These are phyloP conservation scores for Penicillium canescens DNA, from an alignment of 495 filamentous ascomycete species.

Conservation along the genomic window DNA sequence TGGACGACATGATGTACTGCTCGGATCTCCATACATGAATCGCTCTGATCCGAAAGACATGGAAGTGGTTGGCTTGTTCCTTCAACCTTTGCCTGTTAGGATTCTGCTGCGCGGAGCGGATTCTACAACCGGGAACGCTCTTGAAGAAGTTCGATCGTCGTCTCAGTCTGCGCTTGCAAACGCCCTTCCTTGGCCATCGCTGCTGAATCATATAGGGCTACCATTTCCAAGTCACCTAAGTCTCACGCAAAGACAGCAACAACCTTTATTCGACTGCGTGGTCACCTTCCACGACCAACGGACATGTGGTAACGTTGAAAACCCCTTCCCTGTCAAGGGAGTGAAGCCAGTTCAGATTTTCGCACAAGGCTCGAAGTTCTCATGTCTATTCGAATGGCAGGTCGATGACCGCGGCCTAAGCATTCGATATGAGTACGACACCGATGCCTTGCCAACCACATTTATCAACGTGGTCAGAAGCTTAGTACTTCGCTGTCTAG, in stretches of 20 bases:
- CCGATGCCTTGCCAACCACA: too few species aligned
- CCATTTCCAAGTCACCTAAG: too few species aligned
- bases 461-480: too few species aligned
- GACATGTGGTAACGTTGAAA: neutral
- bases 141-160: constrained; percentile 11
- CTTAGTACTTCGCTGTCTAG: too few species aligned
- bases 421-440: constrained; percentile 4
- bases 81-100: constrained; percentile 30
- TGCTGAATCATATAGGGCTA: constrained; percentile 19
- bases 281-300: constrained; percentile 28
- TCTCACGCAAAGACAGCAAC: constrained; percentile 15
- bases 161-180: constrained; percentile 19
- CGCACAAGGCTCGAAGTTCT: constrained; percentile 25
- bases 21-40: constrained; percentile 27
- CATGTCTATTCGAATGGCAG: constrained; percentile 23
- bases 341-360: constrained; percentile 8
- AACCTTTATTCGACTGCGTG: constrained; percentile 25
- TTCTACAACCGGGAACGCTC: neutral
- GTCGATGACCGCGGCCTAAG: neutral
- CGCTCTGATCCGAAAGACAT: constrained; percentile 19
- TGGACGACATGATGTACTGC: constrained; percentile 15
- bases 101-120: neutral
- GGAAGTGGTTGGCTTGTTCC: constrained; percentile 28
- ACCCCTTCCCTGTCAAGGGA: constrained; percentile 7
- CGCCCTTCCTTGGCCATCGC: constrained; percentile 18